Evolutionary conservation across 139 green algal species (phyloP).

Genomic region (Deuterostichococcus epilithicus): DNA sequence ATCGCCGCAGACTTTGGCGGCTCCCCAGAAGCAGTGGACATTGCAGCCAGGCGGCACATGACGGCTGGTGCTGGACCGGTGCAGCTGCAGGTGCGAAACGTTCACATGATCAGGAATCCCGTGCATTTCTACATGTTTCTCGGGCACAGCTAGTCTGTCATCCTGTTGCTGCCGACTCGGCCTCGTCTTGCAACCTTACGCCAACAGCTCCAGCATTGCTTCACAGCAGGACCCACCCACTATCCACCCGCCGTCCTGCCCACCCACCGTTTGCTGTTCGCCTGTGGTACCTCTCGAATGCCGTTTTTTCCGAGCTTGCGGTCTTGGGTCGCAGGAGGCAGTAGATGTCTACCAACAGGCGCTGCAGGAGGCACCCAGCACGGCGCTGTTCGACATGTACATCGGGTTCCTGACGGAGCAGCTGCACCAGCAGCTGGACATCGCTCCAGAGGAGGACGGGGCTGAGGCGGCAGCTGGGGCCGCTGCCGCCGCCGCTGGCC

Average conservation of each 20-base stretch:
- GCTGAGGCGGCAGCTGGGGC: neutral
- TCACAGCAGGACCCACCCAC: too few relatives aligned
- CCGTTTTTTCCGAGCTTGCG: neutral
- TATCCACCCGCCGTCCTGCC: too few relatives aligned
- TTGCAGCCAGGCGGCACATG: slow-evolving; percentile 41
- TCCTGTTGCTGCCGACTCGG: too few relatives aligned
- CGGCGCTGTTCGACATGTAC: slow-evolving; percentile 34
- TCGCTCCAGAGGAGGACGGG: neutral
- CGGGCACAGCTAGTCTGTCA: too few relatives aligned
- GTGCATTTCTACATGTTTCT: too few relatives aligned
- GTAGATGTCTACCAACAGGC: slow-evolving; percentile 28
- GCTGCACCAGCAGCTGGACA: slow-evolving; percentile 10
- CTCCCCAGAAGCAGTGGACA: slow-evolving; percentile 45
- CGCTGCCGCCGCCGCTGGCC: neutral
- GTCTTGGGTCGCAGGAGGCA: neutral
- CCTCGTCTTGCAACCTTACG: too few relatives aligned
- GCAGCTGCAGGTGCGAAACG: too few relatives aligned
- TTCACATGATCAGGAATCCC: too few relatives aligned
- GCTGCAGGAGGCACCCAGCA: slow-evolving; percentile 11
- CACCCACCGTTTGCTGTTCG: too few relatives aligned
- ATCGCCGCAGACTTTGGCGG: slow-evolving; percentile 46
- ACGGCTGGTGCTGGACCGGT: neutral
- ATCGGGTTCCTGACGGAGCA: slow-evolving; percentile 32
- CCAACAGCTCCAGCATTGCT: too few relatives aligned
- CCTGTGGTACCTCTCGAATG: too few relatives aligned